A percentile compares a stretch with the other conserved stretches of the same genome.
These are phyloP conservation scores for Tremellales sp. DNA, from an alignment of 1,284 basidiomycete species.

Conservation along the genomic window DNA sequence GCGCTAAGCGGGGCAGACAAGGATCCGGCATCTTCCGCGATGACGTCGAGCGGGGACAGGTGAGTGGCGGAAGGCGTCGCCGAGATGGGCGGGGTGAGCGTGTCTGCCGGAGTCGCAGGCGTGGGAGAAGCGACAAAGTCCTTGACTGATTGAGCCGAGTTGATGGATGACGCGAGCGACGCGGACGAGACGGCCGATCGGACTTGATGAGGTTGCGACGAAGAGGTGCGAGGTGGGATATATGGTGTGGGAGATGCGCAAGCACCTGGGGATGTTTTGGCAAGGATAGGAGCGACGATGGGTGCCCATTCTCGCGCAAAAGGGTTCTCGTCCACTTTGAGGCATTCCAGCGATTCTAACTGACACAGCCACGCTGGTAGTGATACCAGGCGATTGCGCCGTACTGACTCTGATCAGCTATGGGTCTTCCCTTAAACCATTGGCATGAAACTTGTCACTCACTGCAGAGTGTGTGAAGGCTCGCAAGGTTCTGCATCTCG, in stretches of 20 bases:
- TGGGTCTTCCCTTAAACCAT: not conserved
- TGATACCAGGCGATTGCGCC: constrained; percentile 81
- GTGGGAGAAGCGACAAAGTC: constrained; percentile 4
- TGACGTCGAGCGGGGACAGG: constrained; percentile 12
- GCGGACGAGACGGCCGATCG: constrained; percentile 18
- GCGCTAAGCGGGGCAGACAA: constrained; percentile 15
- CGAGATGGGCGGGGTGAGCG: constrained; percentile 13
- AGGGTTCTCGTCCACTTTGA: constrained; percentile 88
- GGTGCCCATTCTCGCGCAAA: constrained; percentile 88
- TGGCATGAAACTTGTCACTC: constrained; percentile 15
- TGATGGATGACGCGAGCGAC: constrained; percentile 15
- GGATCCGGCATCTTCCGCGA: constrained; percentile 27
- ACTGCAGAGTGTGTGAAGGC: constrained; percentile 80
- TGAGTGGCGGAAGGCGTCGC: constrained; percentile 19
- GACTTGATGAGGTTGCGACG: constrained; percentile 12
- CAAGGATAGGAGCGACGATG: constrained; percentile 66
- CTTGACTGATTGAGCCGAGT: constrained; percentile 11
- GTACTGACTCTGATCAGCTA: constrained; percentile 30
- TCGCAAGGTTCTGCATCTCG: constrained; percentile 62
- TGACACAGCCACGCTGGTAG: constrained; percentile 91
- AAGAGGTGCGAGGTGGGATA: constrained; percentile 4
- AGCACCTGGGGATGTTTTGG: constrained; percentile 11
- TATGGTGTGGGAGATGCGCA: not conserved
- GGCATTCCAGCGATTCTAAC: constrained; percentile 72
- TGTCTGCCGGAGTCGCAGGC: not conserved